Base-by-base conservation (phyloP, 768 basidiomycete genomes). In the Tephrocybe rancida region DNA sequence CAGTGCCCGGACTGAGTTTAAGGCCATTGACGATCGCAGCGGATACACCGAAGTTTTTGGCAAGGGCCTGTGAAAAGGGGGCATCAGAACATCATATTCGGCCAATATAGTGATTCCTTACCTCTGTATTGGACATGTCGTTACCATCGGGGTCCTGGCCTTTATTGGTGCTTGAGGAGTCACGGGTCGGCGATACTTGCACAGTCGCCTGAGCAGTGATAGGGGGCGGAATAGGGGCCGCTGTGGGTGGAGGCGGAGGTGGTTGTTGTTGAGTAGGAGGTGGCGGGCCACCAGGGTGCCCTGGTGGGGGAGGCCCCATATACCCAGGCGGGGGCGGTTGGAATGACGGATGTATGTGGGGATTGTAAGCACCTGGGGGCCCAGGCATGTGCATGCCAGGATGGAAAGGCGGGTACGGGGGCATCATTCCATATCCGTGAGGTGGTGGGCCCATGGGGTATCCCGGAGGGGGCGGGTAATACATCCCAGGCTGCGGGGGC, bases 131-230 rank as follows among this genome's bases (percentile, higher is more conserved):
- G 45, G 89, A 87, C 78, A 92, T 81, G 68, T 94, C 89, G 58
- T 90, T 85, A 5, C 84, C 81, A 55, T 87, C 81, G 3, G 92
- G 92, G 64, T 93, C 92, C 59, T 85, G 83, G 45, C 89, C 90
- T 64, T 85, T 88, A 61, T 85, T 80, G 50, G 80, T 71, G 43
- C 70, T 59, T 38, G 55, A 52, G 42, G 58, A 57, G 13, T 62
- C 55, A 41, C 60, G 55, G 41, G 58, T 57, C n/a, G 52, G 53
- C 18, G 62, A 52, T n/a, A 62, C 61, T n/a, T 59, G 70, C 19
- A 26, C 11, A 5, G 29, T n/a, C 50, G 59, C 3, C 54, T 58
- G 27, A 51, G 62, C 16, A 44, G 57, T 18, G 57, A 53, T 21
- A 58, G 58, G 34, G 64, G 65, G n/a, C 52, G 64, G 26, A 63